These are phyloP conservation scores for Scheffersomyces stambukii DNA, from an alignment of 1,139 yeast genomes.

Conservation along the genomic window DNA sequence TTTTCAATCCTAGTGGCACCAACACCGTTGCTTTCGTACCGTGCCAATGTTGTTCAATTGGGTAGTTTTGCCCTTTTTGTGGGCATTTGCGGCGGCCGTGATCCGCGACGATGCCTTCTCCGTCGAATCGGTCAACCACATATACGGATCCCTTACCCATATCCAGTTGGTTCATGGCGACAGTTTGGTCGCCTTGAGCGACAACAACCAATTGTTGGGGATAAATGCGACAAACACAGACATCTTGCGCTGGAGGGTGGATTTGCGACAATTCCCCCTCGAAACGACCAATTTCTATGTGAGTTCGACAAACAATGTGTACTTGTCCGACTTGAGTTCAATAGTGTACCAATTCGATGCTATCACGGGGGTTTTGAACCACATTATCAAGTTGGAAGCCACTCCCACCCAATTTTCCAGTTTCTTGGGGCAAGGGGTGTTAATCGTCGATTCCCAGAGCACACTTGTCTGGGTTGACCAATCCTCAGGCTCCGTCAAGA, in stretches of 20 bases:
- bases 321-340: not conserved
- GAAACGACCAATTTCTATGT: slow-evolving; percentile 2
- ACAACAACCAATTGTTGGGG: slow-evolving; percentile 17
- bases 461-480: slow-evolving; percentile 8
- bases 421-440: slow-evolving; percentile 12
- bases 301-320: slow-evolving; percentile 2
- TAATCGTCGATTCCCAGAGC: slow-evolving; percentile 16
- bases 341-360: too few relatives aligned
- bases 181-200: slow-evolving; percentile 11
- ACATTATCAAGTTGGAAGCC: too few relatives aligned
- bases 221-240: slow-evolving; percentile 12
- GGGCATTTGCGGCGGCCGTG: too few relatives aligned
- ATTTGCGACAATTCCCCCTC: slow-evolving; percentile 4
- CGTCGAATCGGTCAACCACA: slow-evolving; percentile 25
- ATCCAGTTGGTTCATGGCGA: too few relatives aligned
- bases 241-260: slow-evolving; percentile 14
- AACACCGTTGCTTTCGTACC: too few relatives aligned
- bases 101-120: slow-evolving; percentile 36
- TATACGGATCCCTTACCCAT: slow-evolving; percentile 13
- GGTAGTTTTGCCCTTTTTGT: too few relatives aligned
- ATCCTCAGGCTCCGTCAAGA: not conserved
- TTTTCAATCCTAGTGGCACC: too few relatives aligned
- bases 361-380: too few relatives aligned
- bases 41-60: too few relatives aligned
- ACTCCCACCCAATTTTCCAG: too few relatives aligned